A percentile compares a stretch with the other conserved stretches of the same genome.
These are phyloP conservation scores for Codiaeum variegatum DNA, from an alignment of 441 rosid genomes.

Conservation along the genomic window DNA sequence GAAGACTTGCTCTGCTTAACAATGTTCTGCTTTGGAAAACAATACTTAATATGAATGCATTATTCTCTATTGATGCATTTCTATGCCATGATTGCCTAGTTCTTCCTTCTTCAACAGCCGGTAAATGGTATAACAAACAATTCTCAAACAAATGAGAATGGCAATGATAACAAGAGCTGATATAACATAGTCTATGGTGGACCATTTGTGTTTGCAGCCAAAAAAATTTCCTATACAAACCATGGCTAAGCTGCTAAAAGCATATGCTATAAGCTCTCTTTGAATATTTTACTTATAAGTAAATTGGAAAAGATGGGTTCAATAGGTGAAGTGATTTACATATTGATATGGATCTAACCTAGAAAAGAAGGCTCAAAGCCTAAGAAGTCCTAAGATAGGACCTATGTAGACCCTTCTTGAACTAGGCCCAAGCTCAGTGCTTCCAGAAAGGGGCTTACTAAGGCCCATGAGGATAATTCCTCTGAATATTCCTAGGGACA, in stretches of 20 bases:
- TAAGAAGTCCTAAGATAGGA: no score
- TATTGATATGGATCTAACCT: no score
- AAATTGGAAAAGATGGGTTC: not conserved
- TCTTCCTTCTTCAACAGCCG: constrained; percentile 28
- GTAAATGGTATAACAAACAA: constrained; percentile 27
- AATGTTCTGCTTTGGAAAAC: not conserved
- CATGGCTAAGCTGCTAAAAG: constrained; percentile 20
- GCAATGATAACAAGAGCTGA: constrained; percentile 34
- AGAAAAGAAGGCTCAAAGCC: no score
- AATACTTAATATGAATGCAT: not conserved
- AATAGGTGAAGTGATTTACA: not conserved
- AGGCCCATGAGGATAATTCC: no score
- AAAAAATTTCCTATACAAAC: constrained; percentile 35
- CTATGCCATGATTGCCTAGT: constrained; percentile 18
- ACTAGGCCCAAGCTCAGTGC: no score
- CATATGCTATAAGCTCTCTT: not conserved
- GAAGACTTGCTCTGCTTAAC: not conserved
- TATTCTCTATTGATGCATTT: constrained; percentile 21
- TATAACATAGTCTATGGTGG: constrained; percentile 28
- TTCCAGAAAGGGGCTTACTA: no score
- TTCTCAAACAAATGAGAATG: constrained; percentile 27
- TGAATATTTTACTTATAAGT: constrained; percentile 9
- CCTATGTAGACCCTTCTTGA: no score
- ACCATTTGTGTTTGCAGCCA: constrained; percentile 30
- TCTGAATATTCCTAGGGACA: no score